These are phyloP conservation scores for Globisporangium canariense DNA, from an alignment of 352 stramenopile genomes.

Conservation along the genomic window DNA sequence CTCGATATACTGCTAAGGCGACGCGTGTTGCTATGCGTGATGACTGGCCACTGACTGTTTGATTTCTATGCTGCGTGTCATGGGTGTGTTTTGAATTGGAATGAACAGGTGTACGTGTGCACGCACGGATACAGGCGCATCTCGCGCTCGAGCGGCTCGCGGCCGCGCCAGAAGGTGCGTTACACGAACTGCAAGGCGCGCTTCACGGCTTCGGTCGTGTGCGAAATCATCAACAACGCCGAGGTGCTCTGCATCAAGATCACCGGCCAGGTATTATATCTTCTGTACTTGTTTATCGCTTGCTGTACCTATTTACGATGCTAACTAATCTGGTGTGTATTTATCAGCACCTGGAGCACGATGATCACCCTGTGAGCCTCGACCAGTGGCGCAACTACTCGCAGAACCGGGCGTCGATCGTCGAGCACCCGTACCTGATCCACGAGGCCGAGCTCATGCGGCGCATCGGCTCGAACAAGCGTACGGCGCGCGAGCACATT, in stretches of 20 bases:
- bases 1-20: neutral
- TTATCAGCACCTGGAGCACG: conserved; percentile 52
- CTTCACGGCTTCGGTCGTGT: conserved; percentile 62
- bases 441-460: conserved; percentile 74
- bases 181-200: conserved; percentile 65
- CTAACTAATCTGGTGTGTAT: neutral
- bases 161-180: conserved; percentile 61
- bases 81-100: neutral
- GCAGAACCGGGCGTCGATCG: conserved; percentile 69
- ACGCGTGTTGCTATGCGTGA: neutral
- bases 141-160: conserved; percentile 58
- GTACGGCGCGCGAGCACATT: conserved; percentile 53
- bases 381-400: conserved; percentile 80
- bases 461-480: conserved; percentile 68
- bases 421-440: conserved; percentile 65
- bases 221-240: conserved; percentile 45
- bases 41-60: neutral
- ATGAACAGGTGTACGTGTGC: conserved; percentile 60
- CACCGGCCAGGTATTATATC: conserved; percentile 22
- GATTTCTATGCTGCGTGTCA: neutral
- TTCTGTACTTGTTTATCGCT: neutral
- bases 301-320: neutral
- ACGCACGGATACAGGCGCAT: conserved; percentile 70
- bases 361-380: conserved; percentile 55
- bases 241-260: conserved; percentile 67